Evolutionary conservation across 2,329 filamentous ascomycete genomes (phyloP), one percentile per base, ranked within the genome.

Genomic region (Ascochyta fabae): DNA sequence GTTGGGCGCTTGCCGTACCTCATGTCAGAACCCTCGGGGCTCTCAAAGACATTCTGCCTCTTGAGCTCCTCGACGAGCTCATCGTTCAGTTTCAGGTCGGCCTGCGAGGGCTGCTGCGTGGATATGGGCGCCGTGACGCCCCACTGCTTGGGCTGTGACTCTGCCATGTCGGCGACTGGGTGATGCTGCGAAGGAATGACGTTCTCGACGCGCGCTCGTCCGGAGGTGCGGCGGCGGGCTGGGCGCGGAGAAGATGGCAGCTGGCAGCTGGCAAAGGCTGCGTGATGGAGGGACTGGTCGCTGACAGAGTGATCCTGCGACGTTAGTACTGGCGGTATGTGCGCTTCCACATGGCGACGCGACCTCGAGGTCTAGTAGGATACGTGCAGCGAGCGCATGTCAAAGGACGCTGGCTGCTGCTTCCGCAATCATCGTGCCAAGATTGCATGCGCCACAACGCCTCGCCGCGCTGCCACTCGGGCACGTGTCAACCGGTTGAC

Each of bases 41-140:
- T 86, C 77, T 98, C 95, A 68, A 96, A 99, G 48, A 95, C 96
- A 77, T 96, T 94, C 77, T 97, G 91, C 36, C 83, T 83, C 74
- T 92, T 92, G 58, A 99, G 80, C 77, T 97, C 93, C 52, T 90
- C 86, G 53, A 96, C 84, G 40, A 99, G 84, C 52, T 88, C 83
- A 64, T 92, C 88, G 67, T 91, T 96, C 46, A 89, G 85, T 61
- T 88, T 83, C 53, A 89, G 85, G 75, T 99, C 94, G 34, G 84
- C 80, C 51, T 89, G 84, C 1, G 89, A 95, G 4, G 95, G 95
- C 23, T 92, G 82, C 22, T 83, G 81, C 12, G 83, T 84, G 19
- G 92, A 96, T 34, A 99, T 91, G 42, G 95, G 89, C 66, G 88
- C 88, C 56, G 92, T 97, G 42, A 96, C 85, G 70, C 94, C 94